A percentile compares a stretch with the other conserved stretches of the same genome.
Conservation (phyloP, 176 grass and related monocot genomes). For the Poa pratensis region DNA sequence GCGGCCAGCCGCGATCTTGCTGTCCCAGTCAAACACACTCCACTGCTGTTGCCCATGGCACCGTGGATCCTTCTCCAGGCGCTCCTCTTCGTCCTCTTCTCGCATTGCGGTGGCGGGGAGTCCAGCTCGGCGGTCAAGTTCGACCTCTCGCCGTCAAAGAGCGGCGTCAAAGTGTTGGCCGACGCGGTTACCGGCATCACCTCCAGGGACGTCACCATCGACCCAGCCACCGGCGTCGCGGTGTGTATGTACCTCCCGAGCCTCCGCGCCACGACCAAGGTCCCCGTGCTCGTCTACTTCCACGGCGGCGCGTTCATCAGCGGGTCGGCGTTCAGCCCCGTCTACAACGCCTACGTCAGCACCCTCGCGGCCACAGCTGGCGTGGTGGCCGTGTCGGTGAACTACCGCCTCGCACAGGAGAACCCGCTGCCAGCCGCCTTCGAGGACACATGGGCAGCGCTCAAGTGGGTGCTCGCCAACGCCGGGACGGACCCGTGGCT, state of each 20-base stretch:
- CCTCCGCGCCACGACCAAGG: constrained; percentile 17
- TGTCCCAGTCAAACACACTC: neutral
- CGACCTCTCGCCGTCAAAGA: constrained; percentile 55
- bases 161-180: too few species aligned
- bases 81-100: constrained; percentile 17
- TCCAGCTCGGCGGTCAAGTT: constrained; percentile 48
- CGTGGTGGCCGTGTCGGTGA: constrained; percentile 61
- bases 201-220: constrained; percentile 70
- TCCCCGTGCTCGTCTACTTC: constrained; percentile 76
- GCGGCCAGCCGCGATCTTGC: too few species aligned
- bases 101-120: constrained; percentile 14
- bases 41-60: constrained; percentile 30
- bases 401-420: constrained; percentile 85
- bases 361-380: constrained; percentile 49
- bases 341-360: constrained; percentile 72
- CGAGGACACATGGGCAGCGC: constrained; percentile 77
- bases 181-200: constrained; percentile 24
- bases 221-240: constrained; percentile 39
- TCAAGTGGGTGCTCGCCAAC: constrained; percentile 65
- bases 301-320: constrained; percentile 87
- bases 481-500: constrained; percentile 66
- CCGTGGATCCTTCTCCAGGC: constrained; percentile 41
- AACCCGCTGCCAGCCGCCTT: constrained; percentile 78
- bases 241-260: constrained; percentile 77
- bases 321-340: constrained; percentile 61